Evolutionary conservation across 2,329 filamentous ascomycete species (phyloP).

Genomic region (Trematosphaeria pertusa): DNA sequence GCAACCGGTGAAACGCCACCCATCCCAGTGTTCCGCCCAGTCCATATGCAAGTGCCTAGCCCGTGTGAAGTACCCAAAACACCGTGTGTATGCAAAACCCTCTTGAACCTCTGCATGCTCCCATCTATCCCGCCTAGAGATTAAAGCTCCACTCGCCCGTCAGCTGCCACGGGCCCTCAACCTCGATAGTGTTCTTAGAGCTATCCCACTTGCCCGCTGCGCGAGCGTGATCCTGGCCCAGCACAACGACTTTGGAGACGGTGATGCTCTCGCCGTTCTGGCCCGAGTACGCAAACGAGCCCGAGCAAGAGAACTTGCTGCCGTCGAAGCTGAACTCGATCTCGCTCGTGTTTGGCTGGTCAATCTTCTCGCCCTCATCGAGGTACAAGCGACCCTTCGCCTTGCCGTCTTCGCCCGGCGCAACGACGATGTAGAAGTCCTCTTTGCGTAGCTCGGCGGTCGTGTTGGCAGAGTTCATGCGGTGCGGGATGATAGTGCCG

Average conservation of each 20-base stretch:
- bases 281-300: slow-evolving; percentile 60
- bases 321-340: slow-evolving; percentile 67
- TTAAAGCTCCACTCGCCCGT: slow-evolving; percentile 27
- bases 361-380: slow-evolving; percentile 75
- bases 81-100: too few relatives aligned
- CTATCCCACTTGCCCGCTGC: slow-evolving; percentile 24
- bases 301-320: slow-evolving; percentile 59
- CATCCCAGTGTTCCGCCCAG: too few relatives aligned
- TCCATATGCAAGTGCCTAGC: too few relatives aligned
- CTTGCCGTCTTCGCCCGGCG: slow-evolving; percentile 66
- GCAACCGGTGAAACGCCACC: too few relatives aligned
- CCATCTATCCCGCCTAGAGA: too few relatives aligned
- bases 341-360: slow-evolving; percentile 63
- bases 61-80: too few relatives aligned
- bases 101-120: slow-evolving; percentile 3
- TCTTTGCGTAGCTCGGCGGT: slow-evolving; percentile 69
- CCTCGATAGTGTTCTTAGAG: slow-evolving; percentile 18
- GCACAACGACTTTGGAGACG: slow-evolving; percentile 32
- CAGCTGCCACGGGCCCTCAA: slow-evolving; percentile 40
- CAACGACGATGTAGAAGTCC: slow-evolving; percentile 75
- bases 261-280: slow-evolving; percentile 32
- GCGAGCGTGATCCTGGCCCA: slow-evolving; percentile 32
- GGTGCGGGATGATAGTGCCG: slow-evolving; percentile 69
- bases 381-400: slow-evolving; percentile 75
- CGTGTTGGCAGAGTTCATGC: slow-evolving; percentile 63